These are phyloP conservation scores for Neophaeococcomyces mojaviensis DNA, from an alignment of 2,329 filamentous ascomycete species.

Conservation along the genomic window DNA sequence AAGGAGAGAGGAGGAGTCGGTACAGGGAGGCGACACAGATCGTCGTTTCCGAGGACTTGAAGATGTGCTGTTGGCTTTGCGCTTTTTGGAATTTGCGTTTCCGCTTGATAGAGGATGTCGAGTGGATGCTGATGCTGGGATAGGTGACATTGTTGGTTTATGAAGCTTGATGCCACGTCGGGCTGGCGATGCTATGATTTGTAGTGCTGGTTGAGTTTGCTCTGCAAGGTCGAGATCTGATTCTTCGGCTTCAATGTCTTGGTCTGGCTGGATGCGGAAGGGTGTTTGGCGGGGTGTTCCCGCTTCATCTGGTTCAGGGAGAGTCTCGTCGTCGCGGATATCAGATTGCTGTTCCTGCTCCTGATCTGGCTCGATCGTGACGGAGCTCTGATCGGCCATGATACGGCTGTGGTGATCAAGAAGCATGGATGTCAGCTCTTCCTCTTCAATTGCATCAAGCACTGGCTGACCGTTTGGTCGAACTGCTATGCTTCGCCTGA, in stretches of 20 bases:
- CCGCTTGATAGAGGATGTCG: conserved; percentile 13
- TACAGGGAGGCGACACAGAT: conserved; percentile 6
- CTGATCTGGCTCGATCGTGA: conserved; percentile 10
- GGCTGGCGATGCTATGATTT: conserved; percentile 15
- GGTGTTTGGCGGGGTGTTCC: conserved; percentile 2
- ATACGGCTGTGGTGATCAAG: conserved; percentile 10
- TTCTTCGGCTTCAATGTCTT: conserved; percentile 6
- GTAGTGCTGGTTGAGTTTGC: conserved; percentile 9
- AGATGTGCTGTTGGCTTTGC: neutral
- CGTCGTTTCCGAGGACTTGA: conserved; percentile 7
- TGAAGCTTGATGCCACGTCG: conserved; percentile 17
- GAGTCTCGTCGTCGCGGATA: conserved; percentile 1
- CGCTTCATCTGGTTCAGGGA: conserved; percentile 2
- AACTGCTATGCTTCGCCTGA: conserved; percentile 27
- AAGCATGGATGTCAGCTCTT: conserved; percentile 17
- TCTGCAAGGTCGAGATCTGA: conserved; percentile 14
- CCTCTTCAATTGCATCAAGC: conserved; percentile 23
- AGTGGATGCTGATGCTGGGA: neutral
- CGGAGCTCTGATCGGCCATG: neutral
- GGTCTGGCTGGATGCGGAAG: conserved; percentile 1
- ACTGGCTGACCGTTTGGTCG: conserved; percentile 28
- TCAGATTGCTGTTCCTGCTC: neutral
- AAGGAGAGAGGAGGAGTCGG: conserved; percentile 8
- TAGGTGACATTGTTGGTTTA: too few species aligned
- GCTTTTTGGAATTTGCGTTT: conserved; percentile 11